Conservation (phyloP, 371 early-diverging fungal species). For the Cokeromyces recurvatus region DNA sequence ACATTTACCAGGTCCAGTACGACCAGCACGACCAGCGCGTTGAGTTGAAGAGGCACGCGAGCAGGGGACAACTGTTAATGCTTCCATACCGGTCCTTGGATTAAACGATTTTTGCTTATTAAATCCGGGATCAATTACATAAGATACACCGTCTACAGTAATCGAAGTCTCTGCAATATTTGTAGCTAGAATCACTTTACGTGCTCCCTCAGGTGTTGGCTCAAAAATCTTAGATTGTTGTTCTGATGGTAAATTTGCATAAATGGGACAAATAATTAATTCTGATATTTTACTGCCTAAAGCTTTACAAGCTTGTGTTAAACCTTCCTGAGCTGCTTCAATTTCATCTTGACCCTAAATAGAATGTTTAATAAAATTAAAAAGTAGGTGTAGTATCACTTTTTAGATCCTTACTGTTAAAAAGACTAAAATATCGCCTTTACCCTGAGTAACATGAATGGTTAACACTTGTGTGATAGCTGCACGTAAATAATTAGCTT, state of each 20-base stretch:
- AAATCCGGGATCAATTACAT: slow-evolving; percentile 92
- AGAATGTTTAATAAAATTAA: no score
- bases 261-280: slow-evolving; percentile 93
- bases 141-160: slow-evolving; percentile 92
- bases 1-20: slow-evolving; percentile 97
- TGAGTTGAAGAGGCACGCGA: slow-evolving; percentile 97
- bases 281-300: slow-evolving; percentile 90
- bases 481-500: slow-evolving; percentile 96
- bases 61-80: slow-evolving; percentile 88
- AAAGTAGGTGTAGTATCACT: no score
- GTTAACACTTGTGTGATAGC: slow-evolving; percentile 94
- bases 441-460: slow-evolving; percentile 88
- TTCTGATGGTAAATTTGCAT: slow-evolving; percentile 91
- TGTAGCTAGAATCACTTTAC: slow-evolving; percentile 98
- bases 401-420: slow-evolving; percentile 63
- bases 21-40: slow-evolving; percentile 97
- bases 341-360: slow-evolving; percentile 96
- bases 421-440: slow-evolving; percentile 97
- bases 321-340: slow-evolving; percentile 83
- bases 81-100: slow-evolving; percentile 95
- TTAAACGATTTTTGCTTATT: slow-evolving; percentile 93
- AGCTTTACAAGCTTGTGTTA: slow-evolving; percentile 73
- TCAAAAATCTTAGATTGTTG: slow-evolving; percentile 96
- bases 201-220: slow-evolving; percentile 89
- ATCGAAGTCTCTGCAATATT: slow-evolving; percentile 99